Percentiles rank a stretch among this genome's conserved stretches.
These are phyloP conservation scores for Amanita inopinata DNA, from an alignment of 768 basidiomycete species.

Conservation along the genomic window DNA sequence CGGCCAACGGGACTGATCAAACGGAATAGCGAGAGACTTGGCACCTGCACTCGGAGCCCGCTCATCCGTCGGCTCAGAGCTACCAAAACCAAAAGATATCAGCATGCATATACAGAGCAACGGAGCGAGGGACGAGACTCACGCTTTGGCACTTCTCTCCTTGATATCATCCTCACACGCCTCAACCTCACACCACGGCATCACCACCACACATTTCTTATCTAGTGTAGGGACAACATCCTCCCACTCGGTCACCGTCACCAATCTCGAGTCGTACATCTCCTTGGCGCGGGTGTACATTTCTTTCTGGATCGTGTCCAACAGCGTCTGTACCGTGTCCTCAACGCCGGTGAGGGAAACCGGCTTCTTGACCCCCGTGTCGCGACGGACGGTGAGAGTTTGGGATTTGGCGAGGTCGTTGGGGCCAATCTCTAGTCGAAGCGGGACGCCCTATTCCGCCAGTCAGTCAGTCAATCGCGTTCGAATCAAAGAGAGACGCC, in stretches of 20 bases:
- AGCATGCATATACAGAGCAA: constrained; percentile 10
- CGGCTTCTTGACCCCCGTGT: constrained; percentile 38
- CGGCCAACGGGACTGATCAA: constrained; percentile 79
- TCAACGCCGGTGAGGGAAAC: constrained; percentile 32
- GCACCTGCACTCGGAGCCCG: constrained; percentile 96
- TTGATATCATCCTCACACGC: constrained; percentile 98
- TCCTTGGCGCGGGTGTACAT: constrained; percentile 78
- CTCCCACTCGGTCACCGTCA: constrained; percentile 78
- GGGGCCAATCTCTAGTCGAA: constrained; percentile 96
- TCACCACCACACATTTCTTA: constrained; percentile 73
- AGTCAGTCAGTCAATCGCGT: background rate
- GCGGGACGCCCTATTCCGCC: constrained; percentile 74
- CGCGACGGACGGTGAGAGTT: constrained; percentile 76
- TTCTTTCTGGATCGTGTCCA: constrained; percentile 80
- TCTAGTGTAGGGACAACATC: constrained; percentile 89
- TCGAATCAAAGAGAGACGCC: constrained; percentile 3
- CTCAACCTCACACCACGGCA: constrained; percentile 95
- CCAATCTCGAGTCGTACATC: constrained; percentile 60
- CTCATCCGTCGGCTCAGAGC: constrained; percentile 83
- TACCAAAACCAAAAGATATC: constrained; percentile 21
- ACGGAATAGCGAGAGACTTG: constrained; percentile 94
- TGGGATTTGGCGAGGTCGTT: constrained; percentile 79
- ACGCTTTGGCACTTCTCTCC: constrained; percentile 83
- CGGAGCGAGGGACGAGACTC: constrained; percentile 22
- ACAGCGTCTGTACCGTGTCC: constrained; percentile 48